Percentiles rank a stretch among this genome's conserved stretches.
phyloP scores from a whole-genome alignment of 1,139 yeast genomes.

The Dujonia santamariae region DNA sequence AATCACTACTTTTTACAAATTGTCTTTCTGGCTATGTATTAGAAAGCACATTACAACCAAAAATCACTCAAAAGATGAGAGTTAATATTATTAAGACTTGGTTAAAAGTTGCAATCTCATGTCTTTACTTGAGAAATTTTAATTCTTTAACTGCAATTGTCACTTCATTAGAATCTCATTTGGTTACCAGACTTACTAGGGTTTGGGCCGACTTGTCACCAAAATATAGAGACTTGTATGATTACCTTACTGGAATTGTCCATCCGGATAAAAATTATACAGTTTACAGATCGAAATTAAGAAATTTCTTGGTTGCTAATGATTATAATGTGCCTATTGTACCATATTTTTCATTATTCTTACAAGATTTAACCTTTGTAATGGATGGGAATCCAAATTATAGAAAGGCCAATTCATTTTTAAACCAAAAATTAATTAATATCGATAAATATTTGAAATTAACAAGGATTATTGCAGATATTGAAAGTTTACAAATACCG shows the following conservation, averaged over 20 bases:
- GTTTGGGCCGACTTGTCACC: conserved; percentile 68
- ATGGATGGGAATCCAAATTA: conserved; percentile 82
- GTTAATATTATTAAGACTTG: conserved; percentile 68
- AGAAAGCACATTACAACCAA: conserved; percentile 67
- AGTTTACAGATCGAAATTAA: conserved; percentile 68
- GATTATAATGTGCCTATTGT: conserved; percentile 69
- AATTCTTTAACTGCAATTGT: conserved; percentile 88
- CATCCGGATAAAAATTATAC: conserved; percentile 83
- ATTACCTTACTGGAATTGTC: conserved; percentile 65
- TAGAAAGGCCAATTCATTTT: conserved; percentile 58
- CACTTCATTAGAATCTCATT: conserved; percentile 79
- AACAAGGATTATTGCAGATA: conserved; percentile 70
- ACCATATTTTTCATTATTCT: conserved; percentile 80
- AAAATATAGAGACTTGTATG: conserved; percentile 64
- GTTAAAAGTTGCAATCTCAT: conserved; percentile 82
- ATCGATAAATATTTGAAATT: conserved; percentile 79
- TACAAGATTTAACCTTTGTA: conserved; percentile 85
- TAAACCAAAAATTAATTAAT: conserved; percentile 63
- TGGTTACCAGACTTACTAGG: conserved; percentile 62
- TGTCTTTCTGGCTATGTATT: conserved; percentile 78
- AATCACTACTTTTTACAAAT: conserved; percentile 72
- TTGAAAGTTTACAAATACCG: conserved; percentile 73
- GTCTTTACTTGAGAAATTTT: conserved; percentile 75
- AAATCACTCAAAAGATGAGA: conserved; percentile 47
- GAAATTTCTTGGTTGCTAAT: conserved; percentile 49